These are phyloP conservation scores for Dioszegia hungarica DNA, from an alignment of 768 basidiomycete genomes.

Conservation along the genomic window DNA sequence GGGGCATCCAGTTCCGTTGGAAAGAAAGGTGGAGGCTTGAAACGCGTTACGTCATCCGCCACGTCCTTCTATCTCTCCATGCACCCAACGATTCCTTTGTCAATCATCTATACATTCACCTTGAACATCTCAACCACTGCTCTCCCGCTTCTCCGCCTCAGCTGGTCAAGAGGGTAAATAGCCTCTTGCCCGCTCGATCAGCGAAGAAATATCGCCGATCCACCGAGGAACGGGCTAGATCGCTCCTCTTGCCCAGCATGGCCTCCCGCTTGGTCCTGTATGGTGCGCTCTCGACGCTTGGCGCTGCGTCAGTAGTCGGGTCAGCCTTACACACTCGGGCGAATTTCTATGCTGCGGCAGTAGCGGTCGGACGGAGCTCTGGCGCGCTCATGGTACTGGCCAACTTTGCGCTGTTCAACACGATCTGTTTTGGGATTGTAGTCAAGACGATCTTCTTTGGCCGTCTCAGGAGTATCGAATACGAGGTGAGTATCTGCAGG, in stretches of 20 bases:
- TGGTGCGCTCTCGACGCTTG: conserved; percentile 60
- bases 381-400: conserved; percentile 89
- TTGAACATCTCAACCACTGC: too few relatives aligned
- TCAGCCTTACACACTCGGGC: conserved; percentile 28
- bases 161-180: neutral
- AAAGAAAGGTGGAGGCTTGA: neutral
- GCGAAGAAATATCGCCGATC: neutral
- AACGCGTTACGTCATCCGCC: neutral
- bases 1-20: neutral
- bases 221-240: too few relatives aligned
- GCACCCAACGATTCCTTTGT: neutral
- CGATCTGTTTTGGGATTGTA: conserved; percentile 68
- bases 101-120: neutral
- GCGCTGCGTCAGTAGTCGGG: conserved; percentile 60
- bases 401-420: conserved; percentile 78
- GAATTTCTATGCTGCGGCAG: conserved; percentile 91
- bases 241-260: conserved; percentile 5
- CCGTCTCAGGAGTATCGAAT: conserved; percentile 72
- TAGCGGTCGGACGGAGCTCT: conserved; percentile 86
- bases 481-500: conserved; percentile 72
- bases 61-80: neutral
- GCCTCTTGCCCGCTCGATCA: neutral
- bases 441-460: conserved; percentile 91
- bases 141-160: too few relatives aligned
- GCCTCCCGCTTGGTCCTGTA: conserved; percentile 59